Base-by-base conservation (phyloP, 768 basidiomycete genomes). In the Exidia glandulosa region DNA sequence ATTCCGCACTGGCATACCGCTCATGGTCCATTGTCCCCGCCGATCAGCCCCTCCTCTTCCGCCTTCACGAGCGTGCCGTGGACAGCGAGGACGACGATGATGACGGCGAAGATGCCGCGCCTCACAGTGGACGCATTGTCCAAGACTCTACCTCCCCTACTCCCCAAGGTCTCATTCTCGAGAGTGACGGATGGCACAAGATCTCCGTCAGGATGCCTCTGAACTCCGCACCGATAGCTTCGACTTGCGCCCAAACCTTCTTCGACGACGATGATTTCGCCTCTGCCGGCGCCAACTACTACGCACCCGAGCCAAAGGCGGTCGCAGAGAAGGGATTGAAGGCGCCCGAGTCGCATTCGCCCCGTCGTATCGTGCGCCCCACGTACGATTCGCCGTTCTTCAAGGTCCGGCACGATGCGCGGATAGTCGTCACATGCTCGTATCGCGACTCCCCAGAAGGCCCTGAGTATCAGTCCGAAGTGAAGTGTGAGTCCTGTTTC, bases 371-470 rank as follows among this genome's bases (percentile, higher is more conserved):
- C 29, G 66, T 84, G 23, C 76, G 81, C 5, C 75, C 82, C 2
- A 77, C 79, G 9, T 70, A 75, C 29, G 64, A 70, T 19, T 77
- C 80, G 27, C 86, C 88, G 3, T 77, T 88, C 47, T 79, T 82
- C 65, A 75, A 65, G 27, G 80, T 87, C 19, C 63, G 67, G 6
- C 88, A 90, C 68, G 72, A 80, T 52, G 64, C 84, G 59, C 69
- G 71, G 31, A 69, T 88, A 36, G 74, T 75, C n/a, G 63, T 90
- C 62, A 76, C 72, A 47, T 84, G 79, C 70, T 73, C 79, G 23
- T 89, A 87, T 29, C 27, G 50, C 66, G 77, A 79, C 57, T 34
- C 77, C 50, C 73, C 75, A 4, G 75, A 73, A 30, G 72, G 73
- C 13, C 68, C 63, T 5, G 29, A 57, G 58, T 36, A 68, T 9